Percentiles rank a stretch among this genome's conserved stretches.
Evolutionary conservation across 495 filamentous ascomycete genomes (phyloP).

Genomic region (Sphaerosporella brunnea): DNA sequence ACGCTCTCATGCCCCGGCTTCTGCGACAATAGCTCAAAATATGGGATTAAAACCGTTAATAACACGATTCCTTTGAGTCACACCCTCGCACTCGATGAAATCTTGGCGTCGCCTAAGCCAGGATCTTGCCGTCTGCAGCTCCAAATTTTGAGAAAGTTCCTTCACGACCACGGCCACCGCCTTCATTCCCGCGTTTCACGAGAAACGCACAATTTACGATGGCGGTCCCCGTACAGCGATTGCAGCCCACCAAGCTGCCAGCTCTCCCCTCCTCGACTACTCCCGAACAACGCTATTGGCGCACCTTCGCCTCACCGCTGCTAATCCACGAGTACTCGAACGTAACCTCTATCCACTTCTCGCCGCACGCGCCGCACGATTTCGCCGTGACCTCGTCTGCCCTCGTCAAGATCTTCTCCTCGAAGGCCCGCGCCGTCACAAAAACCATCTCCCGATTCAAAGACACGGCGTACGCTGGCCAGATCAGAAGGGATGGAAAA

Average conservation of each 20-base stretch:
- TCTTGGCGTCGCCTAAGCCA: too few relatives aligned
- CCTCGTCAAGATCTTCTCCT: slow-evolving; percentile 80
- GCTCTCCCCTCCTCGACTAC: slow-evolving; percentile 49
- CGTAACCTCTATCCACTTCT: slow-evolving; percentile 75
- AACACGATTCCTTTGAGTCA: not conserved
- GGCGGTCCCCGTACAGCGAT: slow-evolving; percentile 71
- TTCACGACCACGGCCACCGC: not conserved
- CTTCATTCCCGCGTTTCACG: not conserved
- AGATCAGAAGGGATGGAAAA: slow-evolving; percentile 72
- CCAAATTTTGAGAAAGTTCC: not conserved
- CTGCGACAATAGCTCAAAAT: too few relatives aligned
- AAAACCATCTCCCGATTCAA: slow-evolving; percentile 88
- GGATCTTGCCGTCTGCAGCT: not conserved
- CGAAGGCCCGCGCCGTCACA: slow-evolving; percentile 68
- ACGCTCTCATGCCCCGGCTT: too few relatives aligned
- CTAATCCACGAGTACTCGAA: slow-evolving; percentile 71
- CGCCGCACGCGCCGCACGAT: slow-evolving; percentile 46
- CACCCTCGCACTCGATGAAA: not conserved
- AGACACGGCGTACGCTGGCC: slow-evolving; percentile 68
- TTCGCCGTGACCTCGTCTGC: slow-evolving; percentile 87
- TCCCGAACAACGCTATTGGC: slow-evolving; percentile 89
- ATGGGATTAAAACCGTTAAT: too few relatives aligned
- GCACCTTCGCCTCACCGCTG: slow-evolving; percentile 72
- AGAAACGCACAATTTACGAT: slow-evolving; percentile 32
- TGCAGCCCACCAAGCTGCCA: slow-evolving; percentile 70